Base-by-base conservation (phyloP, 345 rosid genomes). In the Murraya koenigii region DNA sequence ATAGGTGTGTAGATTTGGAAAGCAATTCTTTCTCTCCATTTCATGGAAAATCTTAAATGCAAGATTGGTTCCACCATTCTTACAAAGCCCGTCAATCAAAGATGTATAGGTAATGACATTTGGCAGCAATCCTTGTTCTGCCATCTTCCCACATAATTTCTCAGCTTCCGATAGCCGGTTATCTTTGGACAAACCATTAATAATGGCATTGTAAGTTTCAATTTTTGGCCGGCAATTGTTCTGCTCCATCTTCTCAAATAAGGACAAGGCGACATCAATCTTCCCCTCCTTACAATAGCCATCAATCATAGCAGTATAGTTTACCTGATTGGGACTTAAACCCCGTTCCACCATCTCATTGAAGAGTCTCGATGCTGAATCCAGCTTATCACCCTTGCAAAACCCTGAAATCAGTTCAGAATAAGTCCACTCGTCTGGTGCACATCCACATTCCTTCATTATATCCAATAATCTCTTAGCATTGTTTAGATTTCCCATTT, bases 361-460 rank as follows among this genome's bases (percentile, higher is more conserved):
- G 75, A 91, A 84, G 79, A 85, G 62, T 54, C 55, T 60, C 14
- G 77, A 77, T 41, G 92, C 95, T 20, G 36, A 61, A 80, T 85
- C 88, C 77, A 86, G 74, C 80, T 82, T 87, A 33, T 88, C 87
- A 62, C 77, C 79, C 79, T 79, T 84, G 82, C 88, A 91, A 79
- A 86, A 84, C 41, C 95, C 95, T 26, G 84, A 82, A 80, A 89
- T 88, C 75, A 91, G 88, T 81, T 88, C 88, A 75, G 89, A 80
- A 76, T 85, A 89, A 58, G 93, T 89, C 87, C 88, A 84, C 76
- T 82, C 82, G 83, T 91, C 90, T 25, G 95, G 91, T 59, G 44
- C 22, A 64, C 84, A 85, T 33, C 62, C 78, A 71, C 66, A 66
- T 55, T 80, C 86, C 81, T 83, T 89, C 90, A 89, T 89, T 78